phyloP scores from a whole-genome alignment of 352 stramenopile genomes.

The Elongisporangium undulatum region DNA sequence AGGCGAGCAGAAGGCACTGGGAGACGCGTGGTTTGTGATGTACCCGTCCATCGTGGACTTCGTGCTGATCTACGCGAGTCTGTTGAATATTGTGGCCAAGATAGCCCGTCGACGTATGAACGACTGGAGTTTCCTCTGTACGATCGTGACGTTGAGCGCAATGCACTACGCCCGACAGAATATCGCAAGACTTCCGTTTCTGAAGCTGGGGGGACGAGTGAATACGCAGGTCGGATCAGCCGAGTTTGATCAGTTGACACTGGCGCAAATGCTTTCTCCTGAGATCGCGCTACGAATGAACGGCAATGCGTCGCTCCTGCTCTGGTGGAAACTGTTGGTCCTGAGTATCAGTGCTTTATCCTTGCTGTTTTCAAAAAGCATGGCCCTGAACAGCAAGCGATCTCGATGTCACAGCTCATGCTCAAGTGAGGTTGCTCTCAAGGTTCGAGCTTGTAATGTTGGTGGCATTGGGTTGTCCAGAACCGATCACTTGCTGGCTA shows the following conservation, averaged over 20 bases:
- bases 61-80: slow-evolving; percentile 19
- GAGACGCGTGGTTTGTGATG: slow-evolving; percentile 24
- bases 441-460: neutral
- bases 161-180: slow-evolving; percentile 7
- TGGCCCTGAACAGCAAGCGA: neutral
- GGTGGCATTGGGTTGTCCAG: neutral
- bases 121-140: slow-evolving; percentile 22
- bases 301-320: slow-evolving; percentile 16
- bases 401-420: neutral
- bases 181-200: slow-evolving; percentile 6
- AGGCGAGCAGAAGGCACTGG: slow-evolving; percentile 11
- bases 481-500: neutral
- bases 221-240: slow-evolving; percentile 3
- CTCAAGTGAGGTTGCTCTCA: neutral
- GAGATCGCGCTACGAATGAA: slow-evolving; percentile 23
- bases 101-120: slow-evolving; percentile 11
- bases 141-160: slow-evolving; percentile 11
- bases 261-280: slow-evolving; percentile 16
- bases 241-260: slow-evolving; percentile 5
- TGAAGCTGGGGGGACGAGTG: slow-evolving; percentile 12
- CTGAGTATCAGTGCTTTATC: slow-evolving; percentile 9
- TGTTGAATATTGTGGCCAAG: slow-evolving; percentile 14
- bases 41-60: slow-evolving; percentile 26
- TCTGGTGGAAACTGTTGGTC: slow-evolving; percentile 14
- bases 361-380: neutral